Evolutionary conservation across 768 basidiomycete species (phyloP).

Genomic region (Dentipellis sp.): DNA sequence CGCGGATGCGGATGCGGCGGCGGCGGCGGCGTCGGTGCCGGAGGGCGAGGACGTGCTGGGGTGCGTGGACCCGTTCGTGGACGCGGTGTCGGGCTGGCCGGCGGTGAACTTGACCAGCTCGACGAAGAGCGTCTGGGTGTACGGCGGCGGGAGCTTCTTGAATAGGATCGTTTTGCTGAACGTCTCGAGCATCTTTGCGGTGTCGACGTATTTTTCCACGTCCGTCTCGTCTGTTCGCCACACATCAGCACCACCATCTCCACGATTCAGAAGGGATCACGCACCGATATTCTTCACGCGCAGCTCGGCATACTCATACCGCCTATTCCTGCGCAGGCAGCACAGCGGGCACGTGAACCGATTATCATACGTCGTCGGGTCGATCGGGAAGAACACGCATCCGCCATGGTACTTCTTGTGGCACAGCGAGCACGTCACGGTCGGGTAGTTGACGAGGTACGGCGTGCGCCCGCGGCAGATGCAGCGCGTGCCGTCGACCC

Average conservation of each 20-base stretch:
- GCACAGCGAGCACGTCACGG: constrained; percentile 61
- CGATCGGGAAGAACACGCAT: constrained; percentile 65
- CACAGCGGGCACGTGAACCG: constrained; percentile 72
- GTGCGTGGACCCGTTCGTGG: constrained; percentile 16
- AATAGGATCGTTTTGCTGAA: constrained; percentile 67
- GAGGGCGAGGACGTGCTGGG: constrained; percentile 15
- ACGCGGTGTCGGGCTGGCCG: constrained; percentile 37
- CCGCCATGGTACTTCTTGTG: constrained; percentile 58
- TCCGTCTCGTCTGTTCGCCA: constrained; percentile 34
- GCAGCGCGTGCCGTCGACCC: constrained; percentile 69
- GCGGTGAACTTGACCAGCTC: constrained; percentile 61
- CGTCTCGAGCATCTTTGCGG: constrained; percentile 62
- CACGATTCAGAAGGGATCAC: constrained; percentile 16
- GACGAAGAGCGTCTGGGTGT: constrained; percentile 60
- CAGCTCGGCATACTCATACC: constrained; percentile 68
- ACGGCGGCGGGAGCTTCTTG: constrained; percentile 55
- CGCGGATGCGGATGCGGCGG: constrained; percentile 1
- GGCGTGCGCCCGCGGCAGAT: constrained; percentile 66
- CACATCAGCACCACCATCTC: constrained; percentile 5
- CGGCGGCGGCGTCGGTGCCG: constrained; percentile 8
- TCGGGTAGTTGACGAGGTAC: constrained; percentile 51
- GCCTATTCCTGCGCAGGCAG: constrained; percentile 61
- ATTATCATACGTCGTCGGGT: constrained; percentile 24
- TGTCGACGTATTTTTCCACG: constrained; percentile 58
- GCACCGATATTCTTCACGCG: constrained; percentile 57